Percentiles rank a stretch among this genome's conserved stretches.
Conservation (phyloP, 2,329 filamentous ascomycete genomes). For the Fusarium longipes region DNA sequence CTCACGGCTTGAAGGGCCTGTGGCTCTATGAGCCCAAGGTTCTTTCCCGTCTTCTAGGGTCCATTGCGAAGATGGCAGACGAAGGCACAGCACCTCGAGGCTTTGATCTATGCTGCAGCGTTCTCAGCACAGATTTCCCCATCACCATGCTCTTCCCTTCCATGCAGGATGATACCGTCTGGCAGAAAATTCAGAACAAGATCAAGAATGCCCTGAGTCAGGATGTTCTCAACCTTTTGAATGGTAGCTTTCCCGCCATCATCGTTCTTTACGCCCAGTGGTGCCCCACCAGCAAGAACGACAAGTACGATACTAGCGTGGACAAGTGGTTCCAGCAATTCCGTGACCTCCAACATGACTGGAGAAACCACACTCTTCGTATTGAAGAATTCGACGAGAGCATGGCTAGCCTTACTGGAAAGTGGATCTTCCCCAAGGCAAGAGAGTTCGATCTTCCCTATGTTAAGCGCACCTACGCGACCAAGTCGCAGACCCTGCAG, state of each 20-base stretch:
- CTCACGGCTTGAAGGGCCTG: conserved; percentile 52
- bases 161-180: conserved; percentile 44
- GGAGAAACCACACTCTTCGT: conserved; percentile 36
- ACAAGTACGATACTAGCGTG: conserved; percentile 50
- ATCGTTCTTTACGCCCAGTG: conserved; percentile 63
- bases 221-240: conserved; percentile 52
- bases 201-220: conserved; percentile 52
- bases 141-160: conserved; percentile 53
- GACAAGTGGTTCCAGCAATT: conserved; percentile 56
- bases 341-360: conserved; percentile 49
- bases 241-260: conserved; percentile 53
- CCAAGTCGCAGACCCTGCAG: conserved; percentile 55
- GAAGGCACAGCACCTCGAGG: conserved; percentile 56
- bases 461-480: conserved; percentile 59
- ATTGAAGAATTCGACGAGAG: conserved; percentile 52
- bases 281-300: conserved; percentile 54
- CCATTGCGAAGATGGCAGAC: conserved; percentile 58
- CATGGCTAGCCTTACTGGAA: conserved; percentile 58
- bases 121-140: conserved; percentile 56
- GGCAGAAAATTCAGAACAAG: conserved; percentile 47
- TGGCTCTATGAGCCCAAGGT: conserved; percentile 55
- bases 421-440: conserved; percentile 59
- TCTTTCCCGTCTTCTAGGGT: conserved; percentile 53
- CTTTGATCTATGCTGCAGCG: conserved; percentile 60
- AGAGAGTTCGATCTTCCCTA: conserved; percentile 62